phyloP scores from a whole-genome alignment of 257 asterid species.

The Jacaranda mimosifolia region DNA sequence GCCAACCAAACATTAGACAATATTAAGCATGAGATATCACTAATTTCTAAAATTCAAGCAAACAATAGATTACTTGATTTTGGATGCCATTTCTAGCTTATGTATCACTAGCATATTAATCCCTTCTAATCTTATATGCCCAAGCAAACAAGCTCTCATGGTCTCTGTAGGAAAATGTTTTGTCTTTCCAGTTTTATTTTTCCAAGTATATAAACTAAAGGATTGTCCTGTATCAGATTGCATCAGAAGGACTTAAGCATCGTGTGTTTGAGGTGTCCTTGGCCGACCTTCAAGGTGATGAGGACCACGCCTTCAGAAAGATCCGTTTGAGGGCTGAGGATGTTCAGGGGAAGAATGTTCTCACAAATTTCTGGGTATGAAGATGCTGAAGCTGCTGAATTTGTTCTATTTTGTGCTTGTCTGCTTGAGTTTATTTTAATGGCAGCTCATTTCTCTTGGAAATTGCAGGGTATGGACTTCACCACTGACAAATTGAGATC shows the following conservation, averaged over 20 bases:
- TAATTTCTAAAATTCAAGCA: no score
- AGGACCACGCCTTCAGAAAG: slow-evolving; percentile 86
- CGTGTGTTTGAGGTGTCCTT: slow-evolving; percentile 85
- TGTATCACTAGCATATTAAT: no score
- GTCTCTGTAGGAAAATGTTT: no score
- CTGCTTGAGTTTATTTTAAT: no score
- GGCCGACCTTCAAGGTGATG: slow-evolving; percentile 90
- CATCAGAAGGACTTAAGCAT: slow-evolving; percentile 93
- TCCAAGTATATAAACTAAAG: not conserved
- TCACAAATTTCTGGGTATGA: slow-evolving; percentile 81
- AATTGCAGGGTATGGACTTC: slow-evolving; percentile 69
- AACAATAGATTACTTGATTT: no score
- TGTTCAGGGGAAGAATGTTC: slow-evolving; percentile 85
- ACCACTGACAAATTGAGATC: slow-evolving; percentile 77
- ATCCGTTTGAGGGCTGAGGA: slow-evolving; percentile 89
- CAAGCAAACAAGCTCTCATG: no score
- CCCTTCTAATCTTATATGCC: no score
- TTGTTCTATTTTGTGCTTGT: not conserved
- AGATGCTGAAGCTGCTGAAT: not conserved
- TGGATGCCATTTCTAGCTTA: no score
- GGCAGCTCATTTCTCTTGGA: not conserved
- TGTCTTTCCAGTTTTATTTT: no score
- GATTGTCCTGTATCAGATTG: slow-evolving; percentile 58
- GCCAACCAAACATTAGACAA: no score
- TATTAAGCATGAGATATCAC: no score